These are phyloP conservation scores for Carex pumila DNA, from an alignment of 176 grass and related monocot species.

Conservation along the genomic window DNA sequence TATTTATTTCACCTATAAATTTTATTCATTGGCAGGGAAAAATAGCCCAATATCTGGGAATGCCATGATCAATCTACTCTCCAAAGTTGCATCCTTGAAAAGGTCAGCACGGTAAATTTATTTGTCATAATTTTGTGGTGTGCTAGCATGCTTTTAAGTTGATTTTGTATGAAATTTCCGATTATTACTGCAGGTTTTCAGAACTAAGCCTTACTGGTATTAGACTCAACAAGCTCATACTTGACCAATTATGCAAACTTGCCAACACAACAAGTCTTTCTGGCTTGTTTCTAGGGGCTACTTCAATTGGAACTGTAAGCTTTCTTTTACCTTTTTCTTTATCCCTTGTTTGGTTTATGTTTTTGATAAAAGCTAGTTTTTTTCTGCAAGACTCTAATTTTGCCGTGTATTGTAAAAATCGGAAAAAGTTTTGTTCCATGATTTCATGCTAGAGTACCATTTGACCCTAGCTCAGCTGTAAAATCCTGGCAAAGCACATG, in stretches of 20 bases:
- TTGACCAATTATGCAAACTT: conserved; percentile 60
- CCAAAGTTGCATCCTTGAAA: conserved; percentile 76
- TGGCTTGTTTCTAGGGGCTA: conserved; percentile 63
- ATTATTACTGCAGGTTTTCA: conserved; percentile 55
- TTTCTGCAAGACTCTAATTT: not conserved
- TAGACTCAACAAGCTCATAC: conserved; percentile 67
- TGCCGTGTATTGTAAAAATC: not conserved
- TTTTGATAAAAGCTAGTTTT: not conserved
- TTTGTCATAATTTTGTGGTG: conserved; percentile 15
- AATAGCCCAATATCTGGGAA: conserved; percentile 86
- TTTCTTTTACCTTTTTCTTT: conserved; percentile 9
- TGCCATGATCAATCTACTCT: conserved; percentile 74
- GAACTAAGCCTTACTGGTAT: conserved; percentile 84
- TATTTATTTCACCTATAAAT: conserved; percentile 4
- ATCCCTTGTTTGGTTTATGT: not conserved
- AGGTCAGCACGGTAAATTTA: conserved; percentile 41
- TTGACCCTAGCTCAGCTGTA: not conserved
- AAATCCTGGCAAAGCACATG: not conserved
- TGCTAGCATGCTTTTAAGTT: not conserved
- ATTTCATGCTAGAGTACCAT: not conserved
- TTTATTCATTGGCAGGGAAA: conserved; percentile 49
- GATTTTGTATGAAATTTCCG: not conserved
- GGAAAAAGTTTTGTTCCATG: not conserved
- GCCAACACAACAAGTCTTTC: conserved; percentile 58
- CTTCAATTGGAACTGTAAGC: conserved; percentile 67